Conservation (phyloP, 2,329 filamentous ascomycete genomes). For the Dothideomycetes sp. region DNA sequence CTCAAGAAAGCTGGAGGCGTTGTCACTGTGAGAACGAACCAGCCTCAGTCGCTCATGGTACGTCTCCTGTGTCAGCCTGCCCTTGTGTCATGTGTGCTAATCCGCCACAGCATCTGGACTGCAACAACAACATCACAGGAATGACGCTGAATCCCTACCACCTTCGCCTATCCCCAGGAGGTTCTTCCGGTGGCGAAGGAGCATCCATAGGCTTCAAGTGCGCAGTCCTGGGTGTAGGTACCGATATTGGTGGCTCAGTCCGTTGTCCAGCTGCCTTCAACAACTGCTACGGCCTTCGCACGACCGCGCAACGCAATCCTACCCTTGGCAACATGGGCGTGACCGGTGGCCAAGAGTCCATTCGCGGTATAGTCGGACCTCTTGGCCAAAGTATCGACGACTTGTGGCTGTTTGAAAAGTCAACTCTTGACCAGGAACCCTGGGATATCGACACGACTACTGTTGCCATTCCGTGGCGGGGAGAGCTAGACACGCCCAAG, state of each 20-base stretch:
- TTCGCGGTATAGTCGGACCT: constrained; percentile 39
- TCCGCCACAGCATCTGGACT: constrained; percentile 33
- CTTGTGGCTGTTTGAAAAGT: constrained; percentile 42
- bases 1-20: constrained; percentile 40
- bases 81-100: background rate
- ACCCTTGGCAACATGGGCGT: constrained; percentile 29
- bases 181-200: constrained; percentile 47
- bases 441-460: constrained; percentile 48
- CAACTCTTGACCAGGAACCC: constrained; percentile 40
- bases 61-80: background rate
- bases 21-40: constrained; percentile 41
- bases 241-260: constrained; percentile 42
- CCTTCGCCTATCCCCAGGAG: constrained; percentile 38
- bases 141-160: constrained; percentile 46
- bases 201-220: constrained; percentile 41
- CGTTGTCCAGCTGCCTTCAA: constrained; percentile 37
- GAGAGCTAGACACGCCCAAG: constrained; percentile 30
- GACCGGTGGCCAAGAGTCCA: constrained; percentile 37
- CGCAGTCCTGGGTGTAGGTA: constrained; percentile 45
- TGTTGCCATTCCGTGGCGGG: constrained; percentile 47
- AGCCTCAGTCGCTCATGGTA: constrained; percentile 43
- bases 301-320: constrained; percentile 33
- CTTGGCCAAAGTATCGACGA: constrained; percentile 43
- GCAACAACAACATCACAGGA: constrained; percentile 39
- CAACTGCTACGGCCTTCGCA: constrained; percentile 33